A percentile compares a stretch with the other conserved stretches of the same genome.
These are phyloP conservation scores for Starmerella bacillaris DNA, from an alignment of 805 yeast genomes.

Conservation along the genomic window DNA sequence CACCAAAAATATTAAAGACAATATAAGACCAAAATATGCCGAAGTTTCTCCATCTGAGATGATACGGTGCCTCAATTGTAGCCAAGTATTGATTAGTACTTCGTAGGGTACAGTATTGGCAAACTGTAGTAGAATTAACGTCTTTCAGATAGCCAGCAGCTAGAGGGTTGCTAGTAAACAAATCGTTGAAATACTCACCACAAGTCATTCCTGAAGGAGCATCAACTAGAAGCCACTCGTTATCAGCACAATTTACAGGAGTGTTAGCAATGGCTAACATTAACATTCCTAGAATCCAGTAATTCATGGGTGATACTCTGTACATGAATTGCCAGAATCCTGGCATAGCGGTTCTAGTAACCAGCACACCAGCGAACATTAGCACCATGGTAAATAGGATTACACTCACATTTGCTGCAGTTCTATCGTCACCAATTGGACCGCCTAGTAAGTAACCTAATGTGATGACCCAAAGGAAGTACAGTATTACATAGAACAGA, in stretches of 20 bases:
- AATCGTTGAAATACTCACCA: slow-evolving; percentile 33
- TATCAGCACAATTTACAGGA: slow-evolving; percentile 31
- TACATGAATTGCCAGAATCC: slow-evolving; percentile 78
- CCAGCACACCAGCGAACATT: slow-evolving; percentile 54
- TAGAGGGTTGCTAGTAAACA: slow-evolving; percentile 22
- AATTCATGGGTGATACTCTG: slow-evolving; percentile 52
- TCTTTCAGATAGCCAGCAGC: slow-evolving; percentile 39
- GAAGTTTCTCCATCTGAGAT: slow-evolving; percentile 45
- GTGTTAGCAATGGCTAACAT: slow-evolving; percentile 33
- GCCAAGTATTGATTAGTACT: slow-evolving; percentile 29
- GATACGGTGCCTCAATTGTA: slow-evolving; percentile 28
- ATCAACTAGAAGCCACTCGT: slow-evolving; percentile 34
- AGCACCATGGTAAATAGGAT: slow-evolving; percentile 40
- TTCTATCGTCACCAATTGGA: slow-evolving; percentile 45
- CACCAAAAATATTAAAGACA: slow-evolving; percentile 31
- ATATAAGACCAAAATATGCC: slow-evolving; percentile 45
- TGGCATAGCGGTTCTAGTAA: slow-evolving; percentile 41
- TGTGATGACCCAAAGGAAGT: slow-evolving; percentile 34
- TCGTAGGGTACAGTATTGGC: slow-evolving; percentile 28
- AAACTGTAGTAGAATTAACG: slow-evolving; percentile 29
- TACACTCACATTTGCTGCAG: slow-evolving; percentile 44
- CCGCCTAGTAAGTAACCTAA: slow-evolving; percentile 40
- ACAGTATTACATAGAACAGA: slow-evolving; percentile 32
- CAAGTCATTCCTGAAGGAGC: slow-evolving; percentile 53
- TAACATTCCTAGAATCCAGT: slow-evolving; percentile 42